Base-by-base conservation (phyloP, 345 rosid species). In the Populus nigra region DNA sequence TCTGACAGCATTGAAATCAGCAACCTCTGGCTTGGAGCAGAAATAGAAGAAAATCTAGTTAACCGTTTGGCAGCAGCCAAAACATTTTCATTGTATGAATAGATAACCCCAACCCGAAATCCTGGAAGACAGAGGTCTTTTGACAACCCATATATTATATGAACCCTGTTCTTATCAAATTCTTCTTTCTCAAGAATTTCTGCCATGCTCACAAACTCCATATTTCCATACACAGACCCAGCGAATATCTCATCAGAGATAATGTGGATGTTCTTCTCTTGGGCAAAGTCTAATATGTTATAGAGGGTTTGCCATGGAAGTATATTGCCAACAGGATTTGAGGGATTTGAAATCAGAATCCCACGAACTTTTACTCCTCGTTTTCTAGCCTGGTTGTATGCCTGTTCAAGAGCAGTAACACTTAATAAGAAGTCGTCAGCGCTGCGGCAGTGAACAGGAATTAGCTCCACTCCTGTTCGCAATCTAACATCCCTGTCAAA, bases 391-490 rank as follows among this genome's bases (percentile, higher is more conserved):
- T 90, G 99, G 82, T 86, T 89, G 73, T 86, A 92, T 41, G 98
- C 94, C 88, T 93, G 96, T 80, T 93, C 93, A 22, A 95, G 80
- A 41, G 93, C 91, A 39, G 88, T 84, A 65, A 91, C 86, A 65
- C 89, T 95, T 41, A 87, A 83, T 35, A 80, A 50, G 59, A 93
- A 93, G 69, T 92, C 89, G 75, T 95, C 94, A 2, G 92, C 79
- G 78, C 97, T 93, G 49, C 96, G 96, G 83, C 98, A 93, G 72
- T 92, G 94, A 47, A 91, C 96, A 16, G 98, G 96, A 81, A 95
- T 86, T 71, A 91, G 88, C 84, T 93, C 98, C 29, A 95, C 92
- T 79, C 96, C 96, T 47, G 96, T 90, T 72, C 98, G 86, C 82
- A 81, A 93, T 74, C 80, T 89, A 80, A 93, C 78, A 84, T 93